Conservation (phyloP, 805 yeast genomes). For the Brettanomyces anomalus region DNA sequence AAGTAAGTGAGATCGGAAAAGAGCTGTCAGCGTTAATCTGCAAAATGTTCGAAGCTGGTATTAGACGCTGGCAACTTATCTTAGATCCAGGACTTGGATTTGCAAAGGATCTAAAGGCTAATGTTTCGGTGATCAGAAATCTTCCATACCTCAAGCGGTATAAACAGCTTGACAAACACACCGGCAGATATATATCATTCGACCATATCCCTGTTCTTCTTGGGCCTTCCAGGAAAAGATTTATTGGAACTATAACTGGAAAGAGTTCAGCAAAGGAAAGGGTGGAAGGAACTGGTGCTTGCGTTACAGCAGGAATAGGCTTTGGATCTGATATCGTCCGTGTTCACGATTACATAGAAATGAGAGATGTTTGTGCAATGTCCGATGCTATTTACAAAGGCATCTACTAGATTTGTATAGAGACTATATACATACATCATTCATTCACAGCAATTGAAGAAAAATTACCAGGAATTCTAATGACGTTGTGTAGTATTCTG, state of each 20-base stretch:
- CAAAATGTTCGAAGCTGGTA: slow-evolving; percentile 53
- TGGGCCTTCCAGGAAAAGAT: slow-evolving; percentile 86
- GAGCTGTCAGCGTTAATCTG: slow-evolving; percentile 54
- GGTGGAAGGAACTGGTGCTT: slow-evolving; percentile 66
- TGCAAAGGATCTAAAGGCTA: slow-evolving; percentile 75
- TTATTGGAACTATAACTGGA: slow-evolving; percentile 68
- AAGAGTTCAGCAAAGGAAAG: slow-evolving; percentile 52
- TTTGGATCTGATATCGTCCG: slow-evolving; percentile 74
- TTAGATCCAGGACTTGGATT: slow-evolving; percentile 96
- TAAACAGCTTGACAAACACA: slow-evolving; percentile 13
- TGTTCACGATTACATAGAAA: slow-evolving; percentile 73
- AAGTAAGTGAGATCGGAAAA: slow-evolving; percentile 44
- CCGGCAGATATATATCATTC: slow-evolving; percentile 30
- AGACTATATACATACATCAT: not conserved
- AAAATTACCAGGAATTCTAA: too few species aligned
- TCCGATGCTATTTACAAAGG: slow-evolving; percentile 67
- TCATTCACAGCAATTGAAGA: too few species aligned
- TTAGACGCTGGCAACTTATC: slow-evolving; percentile 83
- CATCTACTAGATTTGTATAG: not conserved
- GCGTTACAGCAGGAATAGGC: slow-evolving; percentile 64
- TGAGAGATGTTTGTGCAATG: slow-evolving; percentile 40
- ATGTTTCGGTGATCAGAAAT: slow-evolving; percentile 52
- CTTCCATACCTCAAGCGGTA: slow-evolving; percentile 40
- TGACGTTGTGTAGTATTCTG: not conserved
- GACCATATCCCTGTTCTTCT: slow-evolving; percentile 58